These are phyloP conservation scores for Scytalidium lignicola DNA, from an alignment of 2,329 filamentous ascomycete species.

Conservation along the genomic window DNA sequence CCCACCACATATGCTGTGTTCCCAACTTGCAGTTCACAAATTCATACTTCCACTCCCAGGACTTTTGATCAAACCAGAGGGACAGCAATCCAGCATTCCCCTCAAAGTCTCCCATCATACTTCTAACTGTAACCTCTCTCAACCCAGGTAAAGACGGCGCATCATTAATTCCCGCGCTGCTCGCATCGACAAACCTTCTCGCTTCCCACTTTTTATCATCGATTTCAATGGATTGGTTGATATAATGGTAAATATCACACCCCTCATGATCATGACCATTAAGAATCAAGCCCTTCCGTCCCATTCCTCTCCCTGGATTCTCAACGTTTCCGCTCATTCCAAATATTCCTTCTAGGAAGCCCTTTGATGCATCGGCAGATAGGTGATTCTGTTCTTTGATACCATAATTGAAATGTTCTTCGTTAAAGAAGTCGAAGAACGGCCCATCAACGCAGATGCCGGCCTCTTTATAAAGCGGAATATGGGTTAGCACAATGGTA, in stretches of 20 bases:
- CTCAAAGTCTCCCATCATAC: slow-evolving; percentile 97
- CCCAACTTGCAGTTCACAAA: slow-evolving; percentile 76
- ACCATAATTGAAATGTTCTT: slow-evolving; percentile 59
- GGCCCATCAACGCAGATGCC: slow-evolving; percentile 83
- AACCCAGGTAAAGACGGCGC: slow-evolving; percentile 54
- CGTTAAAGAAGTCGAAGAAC: slow-evolving; percentile 70
- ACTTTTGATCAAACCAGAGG: slow-evolving; percentile 75
- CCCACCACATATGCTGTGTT: slow-evolving; percentile 92
- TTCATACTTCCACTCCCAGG: slow-evolving; percentile 75
- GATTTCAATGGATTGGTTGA: slow-evolving; percentile 51
- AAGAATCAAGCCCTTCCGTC: slow-evolving; percentile 72
- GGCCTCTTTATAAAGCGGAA: slow-evolving; percentile 78
- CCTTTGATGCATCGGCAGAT: slow-evolving; percentile 63
- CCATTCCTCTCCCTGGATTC: slow-evolving; percentile 56
- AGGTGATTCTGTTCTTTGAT: slow-evolving; percentile 91
- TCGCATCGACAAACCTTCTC: slow-evolving; percentile 41
- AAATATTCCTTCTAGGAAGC: slow-evolving; percentile 79
- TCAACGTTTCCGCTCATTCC: slow-evolving; percentile 62
- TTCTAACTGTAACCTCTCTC: slow-evolving; percentile 86
- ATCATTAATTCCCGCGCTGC: slow-evolving; percentile 34
- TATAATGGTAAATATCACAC: slow-evolving; percentile 82
- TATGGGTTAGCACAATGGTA: slow-evolving; percentile 85
- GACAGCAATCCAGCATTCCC: slow-evolving; percentile 87
- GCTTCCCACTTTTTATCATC: slow-evolving; percentile 31
- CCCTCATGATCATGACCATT: slow-evolving; percentile 96